Evolutionary conservation across 2,329 filamentous ascomycete species (phyloP).

Genomic region (Aspergillus sclerotialis): DNA sequence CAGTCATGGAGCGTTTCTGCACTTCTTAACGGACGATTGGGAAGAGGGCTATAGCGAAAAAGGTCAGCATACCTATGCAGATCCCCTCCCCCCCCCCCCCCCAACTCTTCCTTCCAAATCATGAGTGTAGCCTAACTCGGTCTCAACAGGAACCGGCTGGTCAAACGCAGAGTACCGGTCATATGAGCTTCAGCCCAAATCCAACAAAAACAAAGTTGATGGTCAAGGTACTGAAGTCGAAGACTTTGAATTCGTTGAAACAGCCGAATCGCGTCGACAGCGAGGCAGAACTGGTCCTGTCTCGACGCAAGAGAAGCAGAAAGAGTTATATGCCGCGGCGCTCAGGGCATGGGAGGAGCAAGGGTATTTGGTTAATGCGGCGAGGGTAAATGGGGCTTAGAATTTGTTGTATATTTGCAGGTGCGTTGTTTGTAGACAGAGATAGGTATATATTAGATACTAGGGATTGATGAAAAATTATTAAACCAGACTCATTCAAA

Average conservation of each 20-base stretch:
- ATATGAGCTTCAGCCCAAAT: slow-evolving; percentile 45
- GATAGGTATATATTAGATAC: too few species aligned
- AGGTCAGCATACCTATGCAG: too few species aligned
- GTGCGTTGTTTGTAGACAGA: too few species aligned
- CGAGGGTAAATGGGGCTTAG: too few species aligned
- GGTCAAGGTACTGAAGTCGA: neutral
- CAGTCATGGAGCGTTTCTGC: slow-evolving; percentile 11
- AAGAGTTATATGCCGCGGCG: neutral
- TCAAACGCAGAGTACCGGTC: slow-evolving; percentile 60
- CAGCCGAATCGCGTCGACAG: slow-evolving; percentile 4
- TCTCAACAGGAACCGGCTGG: slow-evolving; percentile 62
- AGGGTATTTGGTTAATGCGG: slow-evolving; percentile 3
- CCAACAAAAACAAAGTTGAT: neutral
- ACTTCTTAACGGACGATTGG: slow-evolving; percentile 39
- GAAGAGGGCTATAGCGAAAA: too few species aligned
- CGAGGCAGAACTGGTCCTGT: slow-evolving; percentile 1
- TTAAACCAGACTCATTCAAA: too few species aligned
- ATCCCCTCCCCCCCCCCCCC: too few species aligned
- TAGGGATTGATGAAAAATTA: too few species aligned
- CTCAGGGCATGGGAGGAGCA: slow-evolving; percentile 5
- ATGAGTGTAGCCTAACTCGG: too few species aligned
- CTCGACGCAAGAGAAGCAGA: slow-evolving; percentile 3
- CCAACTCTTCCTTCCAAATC: too few species aligned
- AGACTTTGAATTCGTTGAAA: slow-evolving; percentile 5
- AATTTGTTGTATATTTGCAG: too few species aligned